These are phyloP conservation scores for Helianthus tuberosus DNA, from an alignment of 129 eudicot genomes.

Conservation along the genomic window DNA sequence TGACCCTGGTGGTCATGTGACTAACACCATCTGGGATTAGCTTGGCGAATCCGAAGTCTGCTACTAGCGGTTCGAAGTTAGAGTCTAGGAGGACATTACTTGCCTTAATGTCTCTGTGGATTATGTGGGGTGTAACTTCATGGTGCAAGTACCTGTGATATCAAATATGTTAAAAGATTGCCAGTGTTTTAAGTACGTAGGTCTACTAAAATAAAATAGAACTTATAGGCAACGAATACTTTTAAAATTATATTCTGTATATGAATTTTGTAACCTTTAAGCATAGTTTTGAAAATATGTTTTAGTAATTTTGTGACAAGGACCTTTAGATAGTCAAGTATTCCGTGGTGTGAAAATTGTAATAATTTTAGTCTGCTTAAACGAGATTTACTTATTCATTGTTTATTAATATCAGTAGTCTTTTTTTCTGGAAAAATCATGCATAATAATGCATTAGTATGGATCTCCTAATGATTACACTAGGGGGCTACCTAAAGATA, in stretches of 20 bases:
- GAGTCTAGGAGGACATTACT: slow-evolving; percentile 82
- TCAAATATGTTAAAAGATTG: not conserved
- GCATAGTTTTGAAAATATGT: not conserved
- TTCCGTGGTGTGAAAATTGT: no score
- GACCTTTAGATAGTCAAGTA: no score
- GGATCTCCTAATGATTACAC: no score
- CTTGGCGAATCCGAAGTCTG: slow-evolving; percentile 85
- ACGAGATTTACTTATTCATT: no score
- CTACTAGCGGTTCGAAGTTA: slow-evolving; percentile 72
- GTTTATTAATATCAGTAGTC: no score
- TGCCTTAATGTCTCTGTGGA: slow-evolving; percentile 85
- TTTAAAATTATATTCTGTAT: not conserved
- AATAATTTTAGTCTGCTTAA: no score
- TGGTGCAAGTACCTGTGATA: slow-evolving; percentile 81
- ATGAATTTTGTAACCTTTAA: not conserved
- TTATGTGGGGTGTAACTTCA: slow-evolving; percentile 83
- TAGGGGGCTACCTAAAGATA: no score
- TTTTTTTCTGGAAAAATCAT: no score
- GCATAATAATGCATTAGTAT: no score
- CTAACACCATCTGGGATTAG: slow-evolving; percentile 86
- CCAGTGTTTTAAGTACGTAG: no score
- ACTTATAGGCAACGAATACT: not conserved
- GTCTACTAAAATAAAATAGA: no score
- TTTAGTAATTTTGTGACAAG: not conserved
- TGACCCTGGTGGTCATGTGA: slow-evolving; percentile 87